A percentile compares a stretch with the other conserved stretches of the same genome.
Conservation (phyloP, 2,329 filamentous ascomycete species). For the Seiridium unicorne region DNA sequence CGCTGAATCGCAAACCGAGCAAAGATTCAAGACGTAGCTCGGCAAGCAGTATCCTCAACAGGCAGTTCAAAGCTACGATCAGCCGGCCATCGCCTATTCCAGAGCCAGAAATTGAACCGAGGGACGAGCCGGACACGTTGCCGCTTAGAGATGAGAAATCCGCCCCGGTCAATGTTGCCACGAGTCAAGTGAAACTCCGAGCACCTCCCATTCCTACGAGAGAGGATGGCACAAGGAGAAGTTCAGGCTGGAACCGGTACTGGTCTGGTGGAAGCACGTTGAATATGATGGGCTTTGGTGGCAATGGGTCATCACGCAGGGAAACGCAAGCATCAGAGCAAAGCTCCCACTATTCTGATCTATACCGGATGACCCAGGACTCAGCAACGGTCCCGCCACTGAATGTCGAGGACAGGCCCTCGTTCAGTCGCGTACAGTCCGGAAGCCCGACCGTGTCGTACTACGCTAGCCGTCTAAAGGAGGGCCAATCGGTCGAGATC, state of each 20-base stretch:
- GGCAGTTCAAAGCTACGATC: conserved; percentile 62
- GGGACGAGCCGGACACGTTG: background rate
- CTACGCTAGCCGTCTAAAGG: conserved; percentile 49
- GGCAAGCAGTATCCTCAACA: conserved; percentile 55
- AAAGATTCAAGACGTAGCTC: conserved; percentile 53
- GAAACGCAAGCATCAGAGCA: conserved; percentile 53
- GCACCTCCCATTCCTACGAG: conserved; percentile 29
- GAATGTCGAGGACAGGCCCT: conserved; percentile 60
- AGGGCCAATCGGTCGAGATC: conserved; percentile 61
- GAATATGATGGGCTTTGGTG: conserved; percentile 60
- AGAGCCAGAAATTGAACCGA: conserved; percentile 19
- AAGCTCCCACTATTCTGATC: conserved; percentile 55
- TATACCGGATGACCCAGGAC: conserved; percentile 56
- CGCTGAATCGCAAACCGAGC: conserved; percentile 53
- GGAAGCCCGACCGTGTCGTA: conserved; percentile 69
- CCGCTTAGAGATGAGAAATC: conserved; percentile 15
- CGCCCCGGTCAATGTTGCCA: conserved; percentile 16
- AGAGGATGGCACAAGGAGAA: conserved; percentile 51
- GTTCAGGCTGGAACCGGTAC: conserved; percentile 75
- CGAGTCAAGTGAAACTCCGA: conserved; percentile 29
- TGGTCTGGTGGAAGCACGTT: conserved; percentile 72
- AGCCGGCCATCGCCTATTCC: conserved; percentile 50
- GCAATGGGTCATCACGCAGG: conserved; percentile 39
- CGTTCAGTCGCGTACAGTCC: conserved; percentile 65
- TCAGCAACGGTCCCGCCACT: conserved; percentile 71